Evolutionary conservation across 345 rosid species (phyloP).

Genomic region (Microthlaspi erraticum): DNA sequence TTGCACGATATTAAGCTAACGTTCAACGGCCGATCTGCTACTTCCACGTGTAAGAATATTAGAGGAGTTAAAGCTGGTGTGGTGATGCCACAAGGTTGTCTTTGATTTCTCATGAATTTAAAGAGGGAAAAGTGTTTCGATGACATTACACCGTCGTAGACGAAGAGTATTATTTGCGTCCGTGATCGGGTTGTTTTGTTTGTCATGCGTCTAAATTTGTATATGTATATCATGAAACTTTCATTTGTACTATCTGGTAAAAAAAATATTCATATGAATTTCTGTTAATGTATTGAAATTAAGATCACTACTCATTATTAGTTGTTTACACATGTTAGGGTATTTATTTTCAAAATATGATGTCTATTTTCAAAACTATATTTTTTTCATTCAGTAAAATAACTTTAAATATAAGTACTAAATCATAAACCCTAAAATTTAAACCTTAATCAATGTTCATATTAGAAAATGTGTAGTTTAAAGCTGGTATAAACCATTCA

Average conservation of each 20-base stretch:
- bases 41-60: constrained; percentile 57
- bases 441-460: no score
- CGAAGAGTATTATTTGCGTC: constrained; percentile 35
- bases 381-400: no score
- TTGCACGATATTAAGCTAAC: constrained; percentile 59
- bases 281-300: not conserved
- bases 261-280: not conserved
- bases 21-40: constrained; percentile 48
- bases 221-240: constrained; percentile 5
- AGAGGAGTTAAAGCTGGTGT: constrained; percentile 55
- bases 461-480: no score
- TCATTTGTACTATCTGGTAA: constrained; percentile 11
- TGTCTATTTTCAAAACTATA: no score
- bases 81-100: constrained; percentile 52
- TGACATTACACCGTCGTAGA: constrained; percentile 35
- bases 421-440: no score
- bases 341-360: no score
- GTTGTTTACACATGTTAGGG: no score
- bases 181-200: constrained; percentile 38
- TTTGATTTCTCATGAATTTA: constrained; percentile 32
- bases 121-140: not conserved
- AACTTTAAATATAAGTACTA: no score
- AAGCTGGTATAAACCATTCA: no score
- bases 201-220: constrained; percentile 3
- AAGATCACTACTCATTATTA: not conserved